A percentile compares a stretch with the other conserved stretches of the same genome.
These are phyloP conservation scores for Sisymbrium irio DNA, from an alignment of 345 rosid species.

Conservation along the genomic window DNA sequence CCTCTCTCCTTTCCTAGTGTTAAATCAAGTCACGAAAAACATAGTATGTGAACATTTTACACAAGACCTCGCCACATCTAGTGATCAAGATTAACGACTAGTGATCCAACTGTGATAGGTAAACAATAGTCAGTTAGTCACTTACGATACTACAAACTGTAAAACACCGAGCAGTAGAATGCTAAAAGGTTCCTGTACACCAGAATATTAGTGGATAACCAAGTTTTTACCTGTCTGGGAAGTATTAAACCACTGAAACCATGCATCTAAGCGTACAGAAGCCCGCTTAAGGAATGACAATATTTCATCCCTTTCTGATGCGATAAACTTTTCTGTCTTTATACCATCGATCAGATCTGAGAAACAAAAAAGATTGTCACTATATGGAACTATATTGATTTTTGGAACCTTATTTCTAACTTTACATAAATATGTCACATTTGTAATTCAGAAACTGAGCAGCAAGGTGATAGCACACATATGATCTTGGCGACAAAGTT, in stretches of 20 bases:
- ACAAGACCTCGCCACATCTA: not conserved
- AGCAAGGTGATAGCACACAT: slow-evolving; percentile 14
- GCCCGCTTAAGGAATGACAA: slow-evolving; percentile 71
- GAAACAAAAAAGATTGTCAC: slow-evolving; percentile 23
- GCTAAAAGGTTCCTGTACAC: not conserved
- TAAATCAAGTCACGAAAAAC: not conserved
- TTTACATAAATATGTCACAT: not conserved
- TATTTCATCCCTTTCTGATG: slow-evolving; percentile 60
- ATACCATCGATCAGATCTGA: slow-evolving; percentile 72
- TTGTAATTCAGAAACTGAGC: slow-evolving; percentile 1
- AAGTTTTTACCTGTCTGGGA: slow-evolving; percentile 70
- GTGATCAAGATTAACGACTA: not conserved
- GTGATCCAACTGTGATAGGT: slow-evolving; percentile 2
- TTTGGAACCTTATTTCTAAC: not conserved
- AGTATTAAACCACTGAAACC: slow-evolving; percentile 95
- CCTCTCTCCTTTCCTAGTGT: slow-evolving; percentile 67
- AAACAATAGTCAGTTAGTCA: slow-evolving; percentile 1
- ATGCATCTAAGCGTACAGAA: slow-evolving; percentile 81
- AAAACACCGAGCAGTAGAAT: not conserved
- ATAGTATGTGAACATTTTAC: not conserved
- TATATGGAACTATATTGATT: slow-evolving; percentile 8
- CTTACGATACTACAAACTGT: not conserved
- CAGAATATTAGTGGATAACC: not conserved
- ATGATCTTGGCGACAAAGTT: not conserved
- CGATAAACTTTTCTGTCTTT: slow-evolving; percentile 54